phyloP scores from a whole-genome alignment of 768 basidiomycete species.

The Psilocybe cubensis region DNA sequence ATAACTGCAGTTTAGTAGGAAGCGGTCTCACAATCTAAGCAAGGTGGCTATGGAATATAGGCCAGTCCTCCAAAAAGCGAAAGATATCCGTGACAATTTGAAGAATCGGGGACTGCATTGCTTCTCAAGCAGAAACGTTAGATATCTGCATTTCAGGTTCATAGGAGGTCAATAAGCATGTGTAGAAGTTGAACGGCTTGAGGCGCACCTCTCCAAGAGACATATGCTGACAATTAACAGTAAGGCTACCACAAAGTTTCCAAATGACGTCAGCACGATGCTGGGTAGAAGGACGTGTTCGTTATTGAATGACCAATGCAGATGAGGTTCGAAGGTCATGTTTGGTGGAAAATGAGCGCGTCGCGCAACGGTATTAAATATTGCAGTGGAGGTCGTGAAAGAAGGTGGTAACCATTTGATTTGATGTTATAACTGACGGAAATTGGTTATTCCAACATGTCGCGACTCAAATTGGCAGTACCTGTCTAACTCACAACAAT shows the following conservation, averaged over 20 bases:
- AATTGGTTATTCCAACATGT: not conserved
- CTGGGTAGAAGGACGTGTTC: slow-evolving; percentile 43
- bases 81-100: slow-evolving; percentile 44
- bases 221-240: slow-evolving; percentile 53
- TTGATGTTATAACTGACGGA: not conserved
- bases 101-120: slow-evolving; percentile 48
- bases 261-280: slow-evolving; percentile 47
- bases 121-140: slow-evolving; percentile 53
- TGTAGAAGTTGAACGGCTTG: not conserved
- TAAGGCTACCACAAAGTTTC: slow-evolving; percentile 50
- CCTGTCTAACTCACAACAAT: not conserved
- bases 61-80: slow-evolving; percentile 54
- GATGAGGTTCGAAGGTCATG: slow-evolving; percentile 19
- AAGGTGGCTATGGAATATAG: slow-evolving; percentile 63
- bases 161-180: not conserved
- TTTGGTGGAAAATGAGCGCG: not conserved
- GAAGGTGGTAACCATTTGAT: not conserved
- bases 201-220: slow-evolving; percentile 56
- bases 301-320: slow-evolving; percentile 46
- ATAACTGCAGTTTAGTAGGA: not conserved
- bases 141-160: slow-evolving; percentile 36
- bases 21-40: slow-evolving; percentile 58
- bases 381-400: not conserved
- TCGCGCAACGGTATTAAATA: not conserved
- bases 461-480: not conserved